Base-by-base conservation (phyloP, 2,329 filamentous ascomycete species). In the Moelleriella libera region DNA sequence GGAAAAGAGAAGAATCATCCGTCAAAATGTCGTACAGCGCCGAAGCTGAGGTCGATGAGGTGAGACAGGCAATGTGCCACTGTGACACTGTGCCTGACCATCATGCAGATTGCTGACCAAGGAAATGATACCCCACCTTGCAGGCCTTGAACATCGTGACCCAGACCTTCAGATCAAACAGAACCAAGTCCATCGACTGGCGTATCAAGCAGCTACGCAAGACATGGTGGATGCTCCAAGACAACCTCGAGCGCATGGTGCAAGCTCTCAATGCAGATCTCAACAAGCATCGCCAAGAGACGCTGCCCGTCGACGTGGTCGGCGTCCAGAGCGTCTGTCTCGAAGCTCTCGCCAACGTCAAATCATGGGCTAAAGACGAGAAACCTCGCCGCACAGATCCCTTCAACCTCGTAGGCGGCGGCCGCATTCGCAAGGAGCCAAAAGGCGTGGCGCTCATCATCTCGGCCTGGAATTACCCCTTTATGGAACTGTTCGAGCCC, bases 401-500 rank as follows among this genome's bases (percentile, higher is more conserved):
- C 29, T 48, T 64, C 10, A 61, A 61, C 31, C 55, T 56, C 2
- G 48, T 64, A 14, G 57, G 57, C 21, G 51, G 57, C 6, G 57
- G 63, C 0, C 55, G 59, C 6, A 50, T 72, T 11, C 62, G 66
- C 9, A 64, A 66, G 44, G 68, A 72, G 51, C 69, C 69, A 1
- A 56, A 65, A 3, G 70, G 69, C 5, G 63, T 71, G 1, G 59
- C 61, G 1, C 59, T 73, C 8, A 63, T 72, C 41, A 66, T 73
- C 28, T 63, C 65, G 0, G 60, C 68, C 2, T 72, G 68, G 69
- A 72, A 73, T 49, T 71, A 65, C 14, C 69, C 69, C 1, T 54
- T 71, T 45, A 50, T 61, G 3, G 55, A 68, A 4, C 48, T 61
- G 0, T 45, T 71, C 0, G 58, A 64, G 47, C 68, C 68, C 21